Base-by-base conservation (phyloP, 2,329 filamentous ascomycete genomes). In the Diplodia sapinea region DNA sequence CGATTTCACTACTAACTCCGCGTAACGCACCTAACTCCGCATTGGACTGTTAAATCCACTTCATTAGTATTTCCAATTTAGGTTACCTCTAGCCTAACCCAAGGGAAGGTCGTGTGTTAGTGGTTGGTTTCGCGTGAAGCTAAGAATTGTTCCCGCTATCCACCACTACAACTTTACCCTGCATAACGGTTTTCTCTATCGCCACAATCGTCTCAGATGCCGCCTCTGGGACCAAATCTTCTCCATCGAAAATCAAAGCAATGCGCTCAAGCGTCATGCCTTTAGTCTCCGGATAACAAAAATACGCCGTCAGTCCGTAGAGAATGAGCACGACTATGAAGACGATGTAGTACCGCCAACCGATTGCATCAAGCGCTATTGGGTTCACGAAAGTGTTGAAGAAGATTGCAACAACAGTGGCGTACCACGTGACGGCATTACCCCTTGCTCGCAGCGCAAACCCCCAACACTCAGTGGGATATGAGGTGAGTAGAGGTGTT, bases 361-460 rank as follows among this genome's bases (percentile, higher is more conserved):
- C 70, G 9, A 82, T 75, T 12, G 70, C 68, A 1, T 75, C 71
- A 26, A 82, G 73, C 6, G 78, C 80, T 31, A 82, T 76, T 3
- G 80, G 80, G 62, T 82, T 83, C 66, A 81, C 79, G 70, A 79
- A 80, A 59, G 76, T 73, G 72, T 79, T 79, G 69, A 79, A 78
- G 71, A 83, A 81, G 20, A 84, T 79, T 26, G 82, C 80, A 36
- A 80, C 71, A 70, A 82, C 79, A 67, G 82, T 78, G 65, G 79
- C 78, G 52, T 82, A 73, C 72, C 81, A 82, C 76, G 82, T 79
- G 29, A 85, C 71, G 8, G 82, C 77, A 73, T 81, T 72, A 59
- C 79, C 78, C 74, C 72, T 78, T 17, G 85, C 79, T 68, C 79
- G 79, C 65, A 86, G 82, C 67, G 76, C 74, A 73, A 80, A 82